Evolutionary conservation across 495 filamentous ascomycete genomes (phyloP), one percentile per base, ranked within the genome.

Genomic region (Neurospora sp.): DNA sequence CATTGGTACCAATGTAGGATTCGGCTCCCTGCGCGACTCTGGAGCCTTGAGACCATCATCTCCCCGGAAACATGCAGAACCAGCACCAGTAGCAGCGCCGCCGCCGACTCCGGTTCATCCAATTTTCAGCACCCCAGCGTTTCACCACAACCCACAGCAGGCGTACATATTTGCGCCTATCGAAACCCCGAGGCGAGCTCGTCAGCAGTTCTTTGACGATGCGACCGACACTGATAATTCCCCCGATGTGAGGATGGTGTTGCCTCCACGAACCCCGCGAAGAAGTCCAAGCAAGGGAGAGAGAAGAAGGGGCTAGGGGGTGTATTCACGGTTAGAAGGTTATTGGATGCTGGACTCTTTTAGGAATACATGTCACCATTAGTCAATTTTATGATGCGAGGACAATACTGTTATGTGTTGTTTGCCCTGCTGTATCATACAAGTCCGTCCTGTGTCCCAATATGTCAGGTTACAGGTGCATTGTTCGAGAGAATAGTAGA

Each of bases 1-100:
- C 73, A 76, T 86, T 40, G 83, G 88, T 73, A 85, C 84, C 76
- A 91, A 91, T 74, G 78, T 90, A 70, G 87, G 85, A 54, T 90
- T 90, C 72, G 77, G 79, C 12, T 78, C 75, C 10, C 75, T 80
- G 23, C 80, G 79, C 39, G 76, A 81, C 20, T 77, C 78, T 35
- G 54, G 54, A 9, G 54, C 14, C 9, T 66, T 66, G 27, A 66
- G 27, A 10, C 54, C 54, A 37, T 35, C 54, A 0, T 66, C 54
- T 66, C 54, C 54, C 27, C 23, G 54, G 27, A 66, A 66, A 35
- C 27, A 35, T 37, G 72, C 77, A 16, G 71, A 78, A 14, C 39
- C 76, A 1, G 73, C 76, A 46, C 37, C 74, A 18, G 54, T 66
- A 66, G 69, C 76, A 11, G 40, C 66, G 16, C 72, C 72, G 44